A percentile compares a stretch with the other conserved stretches of the same genome.
These are phyloP conservation scores for Mortierella sp. DNA, from an alignment of 371 early-diverging fungal genomes.

Conservation along the genomic window DNA sequence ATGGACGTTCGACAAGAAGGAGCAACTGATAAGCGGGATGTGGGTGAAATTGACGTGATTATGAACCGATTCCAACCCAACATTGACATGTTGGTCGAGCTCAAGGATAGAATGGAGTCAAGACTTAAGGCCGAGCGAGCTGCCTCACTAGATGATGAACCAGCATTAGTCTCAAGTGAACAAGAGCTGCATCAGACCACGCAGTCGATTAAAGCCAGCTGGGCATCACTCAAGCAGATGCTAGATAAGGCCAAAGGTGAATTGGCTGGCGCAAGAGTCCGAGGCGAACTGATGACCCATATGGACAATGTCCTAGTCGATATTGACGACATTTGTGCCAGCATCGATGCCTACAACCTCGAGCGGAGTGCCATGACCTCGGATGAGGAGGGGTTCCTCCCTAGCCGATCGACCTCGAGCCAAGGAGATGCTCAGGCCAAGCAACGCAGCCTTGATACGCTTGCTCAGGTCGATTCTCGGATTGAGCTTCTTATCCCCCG, in stretches of 20 bases:
- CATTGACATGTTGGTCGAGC: conserved; percentile 58
- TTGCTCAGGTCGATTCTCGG: conserved; percentile 63
- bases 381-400: conserved; percentile 40
- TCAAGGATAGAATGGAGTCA: conserved; percentile 54
- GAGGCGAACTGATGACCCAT: conserved; percentile 54
- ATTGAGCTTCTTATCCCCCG: conserved; percentile 62
- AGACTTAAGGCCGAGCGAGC: conserved; percentile 50
- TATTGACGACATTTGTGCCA: conserved; percentile 47
- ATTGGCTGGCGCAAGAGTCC: conserved; percentile 47
- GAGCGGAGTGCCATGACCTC: conserved; percentile 42
- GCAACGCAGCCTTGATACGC: conserved; percentile 42
- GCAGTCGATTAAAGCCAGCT: conserved; percentile 44
- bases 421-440: conserved; percentile 49
- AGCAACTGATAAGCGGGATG: conserved; percentile 48
- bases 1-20: conserved; percentile 57
- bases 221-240: conserved; percentile 48
- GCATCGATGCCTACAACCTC: conserved; percentile 43
- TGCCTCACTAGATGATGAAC: conserved; percentile 15
- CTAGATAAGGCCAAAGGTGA: conserved; percentile 53
- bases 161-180: conserved; percentile 7
- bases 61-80: conserved; percentile 62
- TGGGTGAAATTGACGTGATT: conserved; percentile 55
- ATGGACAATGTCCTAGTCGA: conserved; percentile 51
- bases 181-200: conserved; percentile 33
- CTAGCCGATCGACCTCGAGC: conserved; percentile 9